Conservation (phyloP, 495 filamentous ascomycete genomes). For the Parmelia sp. region DNA sequence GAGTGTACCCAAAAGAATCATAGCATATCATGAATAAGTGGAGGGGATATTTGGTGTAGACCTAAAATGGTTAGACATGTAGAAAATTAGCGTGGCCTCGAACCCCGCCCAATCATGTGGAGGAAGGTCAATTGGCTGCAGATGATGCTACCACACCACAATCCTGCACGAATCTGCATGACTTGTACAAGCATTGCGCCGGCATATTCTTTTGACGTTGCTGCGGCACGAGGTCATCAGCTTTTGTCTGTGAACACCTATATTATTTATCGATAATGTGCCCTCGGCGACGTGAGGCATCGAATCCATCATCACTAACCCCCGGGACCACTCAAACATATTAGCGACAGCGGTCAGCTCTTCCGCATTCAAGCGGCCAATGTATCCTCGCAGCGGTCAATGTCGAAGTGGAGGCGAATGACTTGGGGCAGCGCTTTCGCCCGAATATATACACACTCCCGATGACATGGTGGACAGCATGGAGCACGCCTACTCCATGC, state of each 20-base stretch:
- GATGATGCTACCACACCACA: constrained; percentile 20
- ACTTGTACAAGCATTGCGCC: constrained; percentile 27
- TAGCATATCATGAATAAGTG: background rate
- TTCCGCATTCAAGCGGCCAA: constrained; percentile 5
- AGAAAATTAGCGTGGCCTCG: constrained; percentile 9
- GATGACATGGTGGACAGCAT: constrained; percentile 26
- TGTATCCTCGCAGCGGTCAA: constrained; percentile 22
- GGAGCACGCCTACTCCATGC: constrained; percentile 25
- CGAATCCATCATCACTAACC: constrained; percentile 2
- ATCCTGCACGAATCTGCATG: constrained; percentile 25
- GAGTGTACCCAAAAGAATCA: background rate
- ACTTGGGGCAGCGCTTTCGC: constrained; percentile 18
- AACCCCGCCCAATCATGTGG: constrained; percentile 21
- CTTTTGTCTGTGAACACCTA: background rate
- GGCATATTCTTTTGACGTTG: constrained; percentile 7
- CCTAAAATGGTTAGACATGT: background rate
- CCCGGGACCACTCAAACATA: background rate
- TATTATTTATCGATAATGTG: constrained; percentile 11
- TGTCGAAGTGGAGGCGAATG: constrained; percentile 24
- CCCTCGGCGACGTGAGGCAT: constrained; percentile 7
- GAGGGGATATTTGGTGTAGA: background rate
- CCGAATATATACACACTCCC: constrained; percentile 12
- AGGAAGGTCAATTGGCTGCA: constrained; percentile 19
- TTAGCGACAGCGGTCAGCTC: constrained; percentile 19
- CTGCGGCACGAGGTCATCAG: constrained; percentile 1